Conservation (phyloP, 441 rosid genomes). For the Omphalea diandra region DNA sequence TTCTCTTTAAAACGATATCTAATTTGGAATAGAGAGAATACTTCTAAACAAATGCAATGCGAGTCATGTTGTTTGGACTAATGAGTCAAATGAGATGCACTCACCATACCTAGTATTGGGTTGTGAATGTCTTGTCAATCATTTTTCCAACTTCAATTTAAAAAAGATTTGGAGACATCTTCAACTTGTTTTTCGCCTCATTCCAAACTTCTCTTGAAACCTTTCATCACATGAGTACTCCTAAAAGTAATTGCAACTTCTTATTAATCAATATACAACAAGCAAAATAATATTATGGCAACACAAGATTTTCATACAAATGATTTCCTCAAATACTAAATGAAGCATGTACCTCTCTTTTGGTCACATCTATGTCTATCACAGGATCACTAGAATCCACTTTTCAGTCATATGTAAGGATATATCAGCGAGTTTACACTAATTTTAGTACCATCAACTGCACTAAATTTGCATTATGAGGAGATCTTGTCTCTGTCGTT, state of each 20-base stretch:
- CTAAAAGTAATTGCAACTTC: slow-evolving; percentile 35
- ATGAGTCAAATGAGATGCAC: too few relatives aligned
- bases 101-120: too few relatives aligned
- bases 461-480: slow-evolving; percentile 20
- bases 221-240: slow-evolving; percentile 61
- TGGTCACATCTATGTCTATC: slow-evolving; percentile 50
- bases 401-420: slow-evolving; percentile 51
- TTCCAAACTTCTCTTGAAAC: slow-evolving; percentile 59
- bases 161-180: slow-evolving; percentile 57
- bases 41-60: too few relatives aligned
- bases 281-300: background rate
- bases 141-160: slow-evolving; percentile 18
- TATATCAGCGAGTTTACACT: slow-evolving; percentile 33
- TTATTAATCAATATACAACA: background rate
- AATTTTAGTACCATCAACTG: slow-evolving; percentile 26
- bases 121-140: too few relatives aligned
- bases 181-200: slow-evolving; percentile 66
- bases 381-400: slow-evolving; percentile 54
- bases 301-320: background rate
- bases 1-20: too few relatives aligned
- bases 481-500: slow-evolving; percentile 21
- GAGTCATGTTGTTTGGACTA: background rate
- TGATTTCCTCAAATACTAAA: background rate
- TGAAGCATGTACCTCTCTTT: slow-evolving; percentile 64
- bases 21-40: too few relatives aligned